These are phyloP conservation scores for Fusarium sp. DNA, from an alignment of 2,329 filamentous ascomycete species.

Conservation along the genomic window DNA sequence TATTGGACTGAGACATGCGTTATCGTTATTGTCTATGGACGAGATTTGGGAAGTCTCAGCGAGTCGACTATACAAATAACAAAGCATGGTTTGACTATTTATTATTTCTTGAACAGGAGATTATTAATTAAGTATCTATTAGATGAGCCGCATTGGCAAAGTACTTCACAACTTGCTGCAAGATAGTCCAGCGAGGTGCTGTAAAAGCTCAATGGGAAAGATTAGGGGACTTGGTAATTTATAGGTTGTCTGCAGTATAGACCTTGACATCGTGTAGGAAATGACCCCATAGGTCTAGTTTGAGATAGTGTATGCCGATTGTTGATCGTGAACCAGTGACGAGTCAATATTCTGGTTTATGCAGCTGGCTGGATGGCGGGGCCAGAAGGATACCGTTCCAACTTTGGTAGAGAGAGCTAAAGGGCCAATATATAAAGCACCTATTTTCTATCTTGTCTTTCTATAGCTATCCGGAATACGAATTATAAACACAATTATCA, in stretches of 20 bases:
- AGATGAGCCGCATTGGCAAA: not conserved
- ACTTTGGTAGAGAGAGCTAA: not conserved
- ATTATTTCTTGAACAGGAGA: not conserved
- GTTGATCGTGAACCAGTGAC: not conserved
- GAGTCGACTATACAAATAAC: not conserved
- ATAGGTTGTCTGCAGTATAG: not conserved
- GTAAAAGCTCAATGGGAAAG: not conserved
- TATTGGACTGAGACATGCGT: conserved; percentile 13
- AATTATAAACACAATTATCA: no score
- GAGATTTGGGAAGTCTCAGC: not conserved
- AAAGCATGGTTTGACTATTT: not conserved
- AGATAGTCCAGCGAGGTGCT: not conserved
- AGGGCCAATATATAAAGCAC: no score
- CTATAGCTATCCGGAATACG: no score
- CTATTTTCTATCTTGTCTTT: no score
- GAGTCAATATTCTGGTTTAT: not conserved
- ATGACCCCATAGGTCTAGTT: no score
- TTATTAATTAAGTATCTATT: no score
- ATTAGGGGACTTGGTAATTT: not conserved
- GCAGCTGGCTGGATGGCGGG: not conserved
- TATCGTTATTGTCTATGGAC: not conserved
- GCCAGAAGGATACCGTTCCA: not conserved
- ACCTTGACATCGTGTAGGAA: not conserved
- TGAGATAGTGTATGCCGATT: no score
- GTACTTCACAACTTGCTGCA: not conserved